Evolutionary conservation across 106 monocot genomes (phyloP).

Genomic region (Agapanthus africanus): DNA sequence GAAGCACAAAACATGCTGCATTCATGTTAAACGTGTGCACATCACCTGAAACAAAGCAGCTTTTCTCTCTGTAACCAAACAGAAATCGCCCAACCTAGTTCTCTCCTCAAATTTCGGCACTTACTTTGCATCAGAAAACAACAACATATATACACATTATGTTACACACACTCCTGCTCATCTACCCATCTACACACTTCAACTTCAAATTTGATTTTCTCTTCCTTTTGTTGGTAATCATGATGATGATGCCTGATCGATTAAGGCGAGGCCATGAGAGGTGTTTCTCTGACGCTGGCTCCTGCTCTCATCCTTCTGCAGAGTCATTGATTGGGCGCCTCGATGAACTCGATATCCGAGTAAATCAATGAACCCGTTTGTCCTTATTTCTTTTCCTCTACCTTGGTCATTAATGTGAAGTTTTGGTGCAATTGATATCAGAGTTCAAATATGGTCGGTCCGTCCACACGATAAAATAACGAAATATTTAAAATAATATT

Average conservation of each 20-base stretch:
- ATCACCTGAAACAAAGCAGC: not conserved
- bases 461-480: too few species aligned
- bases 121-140: too few species aligned
- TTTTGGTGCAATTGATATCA: too few species aligned
- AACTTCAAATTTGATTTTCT: not conserved
- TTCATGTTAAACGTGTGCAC: not conserved
- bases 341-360: slow-evolving; percentile 6
- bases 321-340: slow-evolving; percentile 4
- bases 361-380: not conserved
- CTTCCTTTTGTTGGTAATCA: not conserved
- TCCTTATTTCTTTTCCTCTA: not conserved
- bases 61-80: not conserved
- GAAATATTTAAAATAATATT: too few species aligned
- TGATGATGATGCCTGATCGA: not conserved
- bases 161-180: not conserved
- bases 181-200: not conserved
- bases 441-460: too few species aligned
- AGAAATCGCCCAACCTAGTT: too few species aligned
- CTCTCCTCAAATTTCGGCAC: too few species aligned
- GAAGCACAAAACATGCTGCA: too few species aligned
- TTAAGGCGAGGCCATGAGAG: not conserved
- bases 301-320: slow-evolving; percentile 3
- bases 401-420: too few species aligned
- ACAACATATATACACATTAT: too few species aligned
- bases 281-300: slow-evolving; percentile 1